Conservation (phyloP, 495 filamentous ascomycete genomes). For the Penicillium bialowiezense region DNA sequence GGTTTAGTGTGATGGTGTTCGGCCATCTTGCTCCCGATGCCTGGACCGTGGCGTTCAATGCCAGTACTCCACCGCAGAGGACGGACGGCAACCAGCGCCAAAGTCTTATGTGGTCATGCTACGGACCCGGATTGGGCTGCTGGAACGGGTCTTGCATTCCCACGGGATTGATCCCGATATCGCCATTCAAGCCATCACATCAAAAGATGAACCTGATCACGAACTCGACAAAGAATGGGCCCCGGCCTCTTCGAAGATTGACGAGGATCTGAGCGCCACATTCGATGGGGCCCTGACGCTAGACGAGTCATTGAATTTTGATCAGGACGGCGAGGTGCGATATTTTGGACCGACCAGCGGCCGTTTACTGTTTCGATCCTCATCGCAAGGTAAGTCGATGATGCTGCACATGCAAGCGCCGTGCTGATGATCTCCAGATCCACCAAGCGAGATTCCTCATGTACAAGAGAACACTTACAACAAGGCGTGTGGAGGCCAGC, state of each 20-base stretch:
- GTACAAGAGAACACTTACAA: constrained; percentile 10
- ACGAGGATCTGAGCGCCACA: constrained; percentile 23
- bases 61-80: constrained; percentile 24
- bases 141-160: constrained; percentile 20
- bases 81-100: constrained; percentile 28
- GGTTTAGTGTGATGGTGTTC: constrained; percentile 22
- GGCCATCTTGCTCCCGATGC: constrained; percentile 28
- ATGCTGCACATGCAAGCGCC: neutral
- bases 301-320: constrained; percentile 31
- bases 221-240: neutral
- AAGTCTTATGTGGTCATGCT: constrained; percentile 31
- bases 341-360: constrained; percentile 32
- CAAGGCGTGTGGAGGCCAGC: neutral
- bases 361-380: constrained; percentile 21
- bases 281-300: constrained; percentile 27
- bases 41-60: constrained; percentile 22
- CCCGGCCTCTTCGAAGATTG: constrained; percentile 10
- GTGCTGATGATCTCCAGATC: constrained; percentile 13
- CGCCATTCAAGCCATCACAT: constrained; percentile 17
- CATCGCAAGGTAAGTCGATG: constrained; percentile 6
- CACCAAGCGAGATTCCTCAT: constrained; percentile 6
- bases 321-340: constrained; percentile 29
- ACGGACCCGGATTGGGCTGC: constrained; percentile 21
- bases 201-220: constrained; percentile 4
- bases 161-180: constrained; percentile 25